These are phyloP conservation scores for Pythium graminicola DNA, from an alignment of 352 stramenopile species.

Conservation along the genomic window DNA sequence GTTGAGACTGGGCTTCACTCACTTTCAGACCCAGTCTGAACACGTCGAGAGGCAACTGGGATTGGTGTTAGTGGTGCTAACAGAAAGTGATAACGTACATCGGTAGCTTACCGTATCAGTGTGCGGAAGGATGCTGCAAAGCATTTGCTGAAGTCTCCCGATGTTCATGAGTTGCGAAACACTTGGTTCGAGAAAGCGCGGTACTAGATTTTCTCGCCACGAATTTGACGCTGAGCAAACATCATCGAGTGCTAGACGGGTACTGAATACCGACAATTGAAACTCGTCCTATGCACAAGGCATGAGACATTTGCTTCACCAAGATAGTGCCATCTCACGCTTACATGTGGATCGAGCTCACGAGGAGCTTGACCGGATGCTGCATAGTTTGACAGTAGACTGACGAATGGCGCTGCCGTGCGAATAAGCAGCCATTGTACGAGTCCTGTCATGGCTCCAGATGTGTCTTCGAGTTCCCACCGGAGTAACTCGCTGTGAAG, in stretches of 20 bases:
- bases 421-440: conserved; percentile 54
- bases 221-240: background rate
- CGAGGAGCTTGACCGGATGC: conserved; percentile 36
- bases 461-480: conserved; percentile 32
- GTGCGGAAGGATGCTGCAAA: conserved; percentile 12
- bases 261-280: conserved; percentile 19
- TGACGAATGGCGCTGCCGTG: conserved; percentile 44
- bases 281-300: conserved; percentile 16
- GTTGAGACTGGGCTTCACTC: background rate
- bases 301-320: no score
- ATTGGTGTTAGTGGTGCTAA: no score
- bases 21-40: conserved; percentile 6
- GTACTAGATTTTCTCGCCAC: conserved; percentile 2
- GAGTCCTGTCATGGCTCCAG: conserved; percentile 26
- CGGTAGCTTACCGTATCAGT: conserved; percentile 10
- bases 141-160: conserved; percentile 18
- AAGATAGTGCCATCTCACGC: no score
- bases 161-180: conserved; percentile 1
- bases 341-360: conserved; percentile 47
- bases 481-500: conserved; percentile 33
- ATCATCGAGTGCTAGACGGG: conserved; percentile 8
- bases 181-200: background rate
- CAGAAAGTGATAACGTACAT: no score
- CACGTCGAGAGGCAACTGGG: conserved; percentile 10
- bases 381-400: conserved; percentile 43